phyloP scores from a whole-genome alignment of 2,329 filamentous ascomycete species.

The Phyllosticta citrichinensis region DNA sequence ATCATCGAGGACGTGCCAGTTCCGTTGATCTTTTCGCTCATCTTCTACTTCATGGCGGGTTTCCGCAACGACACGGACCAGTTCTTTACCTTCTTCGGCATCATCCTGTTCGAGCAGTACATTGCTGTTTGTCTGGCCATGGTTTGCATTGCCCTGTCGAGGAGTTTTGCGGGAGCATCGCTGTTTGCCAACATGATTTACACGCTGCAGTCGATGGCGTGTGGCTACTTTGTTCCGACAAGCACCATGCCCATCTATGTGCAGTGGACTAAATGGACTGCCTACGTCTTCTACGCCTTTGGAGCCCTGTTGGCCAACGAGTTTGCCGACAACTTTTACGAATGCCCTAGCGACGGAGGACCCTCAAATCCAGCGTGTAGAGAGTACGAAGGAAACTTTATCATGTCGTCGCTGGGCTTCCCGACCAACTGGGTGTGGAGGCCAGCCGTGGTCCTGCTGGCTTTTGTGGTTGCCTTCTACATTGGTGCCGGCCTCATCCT shows the following conservation, averaged over 20 bases:
- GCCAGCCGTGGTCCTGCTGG: slow-evolving; percentile 53
- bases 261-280: slow-evolving; percentile 64
- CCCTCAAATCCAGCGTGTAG: slow-evolving; percentile 53
- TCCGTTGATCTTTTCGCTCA: slow-evolving; percentile 57
- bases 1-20: slow-evolving; percentile 64
- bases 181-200: slow-evolving; percentile 63
- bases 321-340: slow-evolving; percentile 61
- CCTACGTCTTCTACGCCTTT: slow-evolving; percentile 60
- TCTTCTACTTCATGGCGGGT: slow-evolving; percentile 71
- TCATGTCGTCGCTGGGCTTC: slow-evolving; percentile 60
- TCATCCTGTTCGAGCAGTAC: slow-evolving; percentile 62
- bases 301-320: slow-evolving; percentile 64
- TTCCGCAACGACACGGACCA: slow-evolving; percentile 53
- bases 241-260: slow-evolving; percentile 67
- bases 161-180: slow-evolving; percentile 61
- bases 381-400: slow-evolving; percentile 58
- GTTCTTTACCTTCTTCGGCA: slow-evolving; percentile 63
- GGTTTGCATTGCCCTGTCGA: slow-evolving; percentile 53
- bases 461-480: slow-evolving; percentile 56
- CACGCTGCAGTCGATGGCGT: slow-evolving; percentile 64
- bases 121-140: slow-evolving; percentile 63
- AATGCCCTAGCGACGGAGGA: slow-evolving; percentile 57
- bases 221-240: slow-evolving; percentile 66
- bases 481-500: slow-evolving; percentile 51
- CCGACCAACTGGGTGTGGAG: slow-evolving; percentile 56